Evolutionary conservation across 2,329 filamentous ascomycete species (phyloP).

Genomic region (Aureobasidium sp.): DNA sequence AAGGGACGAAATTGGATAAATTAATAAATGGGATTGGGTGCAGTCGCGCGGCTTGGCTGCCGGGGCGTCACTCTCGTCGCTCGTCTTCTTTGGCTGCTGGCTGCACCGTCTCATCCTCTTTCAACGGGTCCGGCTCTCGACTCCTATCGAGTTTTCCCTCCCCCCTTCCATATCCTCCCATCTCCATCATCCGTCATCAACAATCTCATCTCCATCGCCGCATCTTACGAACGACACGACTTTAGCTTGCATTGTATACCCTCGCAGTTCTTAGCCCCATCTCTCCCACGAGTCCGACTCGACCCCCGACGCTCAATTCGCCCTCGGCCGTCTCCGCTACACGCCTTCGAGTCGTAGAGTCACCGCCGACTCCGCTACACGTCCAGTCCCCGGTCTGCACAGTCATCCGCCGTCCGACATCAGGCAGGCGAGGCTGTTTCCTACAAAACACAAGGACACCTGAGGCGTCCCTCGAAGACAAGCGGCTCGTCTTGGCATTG

Average conservation of each 20-base stretch:
- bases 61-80: background rate
- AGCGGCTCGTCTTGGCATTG: constrained; percentile 3
- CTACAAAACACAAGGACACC: background rate
- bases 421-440: background rate
- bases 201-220: constrained; percentile 15
- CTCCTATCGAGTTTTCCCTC: constrained; percentile 12
- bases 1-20: constrained; percentile 4
- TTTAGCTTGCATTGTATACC: constrained; percentile 13
- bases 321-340: background rate
- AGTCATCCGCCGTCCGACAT: background rate
- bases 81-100: background rate
- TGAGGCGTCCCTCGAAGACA: background rate
- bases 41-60: background rate
- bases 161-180: constrained; percentile 3
- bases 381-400: background rate
- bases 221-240: constrained; percentile 15
- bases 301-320: background rate
- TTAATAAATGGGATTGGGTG: background rate
- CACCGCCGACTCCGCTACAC: background rate
- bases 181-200: constrained; percentile 15
- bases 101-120: background rate
- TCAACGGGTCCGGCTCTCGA: constrained; percentile 11
- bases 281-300: background rate
- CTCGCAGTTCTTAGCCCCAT: constrained; percentile 10
- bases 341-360: background rate